Evolutionary conservation across 2,329 filamentous ascomycete genomes (phyloP), one percentile per base, ranked within the genome.

Genomic region (Aspergillus hiratsukae): DNA sequence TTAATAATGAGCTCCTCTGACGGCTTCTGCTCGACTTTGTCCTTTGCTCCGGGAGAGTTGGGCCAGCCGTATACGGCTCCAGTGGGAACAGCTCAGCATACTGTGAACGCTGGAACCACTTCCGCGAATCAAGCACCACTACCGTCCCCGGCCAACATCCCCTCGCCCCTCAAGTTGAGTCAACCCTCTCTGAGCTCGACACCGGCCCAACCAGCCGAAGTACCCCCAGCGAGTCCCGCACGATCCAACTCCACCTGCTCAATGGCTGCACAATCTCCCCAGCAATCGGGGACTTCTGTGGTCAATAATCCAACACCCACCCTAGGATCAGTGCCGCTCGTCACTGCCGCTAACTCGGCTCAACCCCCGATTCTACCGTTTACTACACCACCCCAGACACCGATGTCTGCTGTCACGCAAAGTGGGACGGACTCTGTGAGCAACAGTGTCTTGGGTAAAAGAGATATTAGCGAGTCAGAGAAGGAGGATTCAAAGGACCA

Each of bases 1-100:
- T 78, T 99, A 23, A 81, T 99, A 51, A 95, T 99, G 77, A 94
- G 91, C n/a, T 99, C 94, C 0, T 97, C 94, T 0, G 94, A 99
- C 72, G 94, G 94, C 0, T 99, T 97, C 77, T 99, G 94, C 72
- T 99, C 94, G 0, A 88, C 90, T 0, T 79, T 99, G 5, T 89
- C 91, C 0, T 99, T 99, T 69, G 75, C 84, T 1, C 79, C 88
- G 2, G 90, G 90, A 8, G 94, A 99, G 72, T 79, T 99, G 1
- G 94, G 94, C 11, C 87, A 93, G 61, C 76, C 86, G 4, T 95
- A 95, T 71, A 87, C 85, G 8, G 87, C 69, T 56, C 57, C 64
- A 54, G 64, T 63, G 62, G 69, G 66, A 65, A 53, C 60, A 50
- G 45, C 60, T 31, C 58, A 63, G 61, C 66, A 73, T 72, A 58